Base-by-base conservation (phyloP, 352 stramenopile genomes). In the Pilasporangium apinafurcum region DNA sequence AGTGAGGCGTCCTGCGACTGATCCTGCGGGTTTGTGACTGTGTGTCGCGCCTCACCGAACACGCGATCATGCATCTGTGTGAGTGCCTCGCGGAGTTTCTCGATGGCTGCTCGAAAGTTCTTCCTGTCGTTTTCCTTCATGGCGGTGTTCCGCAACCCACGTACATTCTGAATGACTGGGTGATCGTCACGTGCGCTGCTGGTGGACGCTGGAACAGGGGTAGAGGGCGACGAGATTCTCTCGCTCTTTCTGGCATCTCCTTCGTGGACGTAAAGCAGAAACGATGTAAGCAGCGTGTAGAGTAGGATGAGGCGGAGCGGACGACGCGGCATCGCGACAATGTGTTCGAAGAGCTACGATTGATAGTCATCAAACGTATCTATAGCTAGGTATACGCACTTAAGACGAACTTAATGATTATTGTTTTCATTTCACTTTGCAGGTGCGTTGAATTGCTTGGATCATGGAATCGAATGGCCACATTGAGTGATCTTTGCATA, bases 41-140 rank as follows among this genome's bases (percentile, higher is more conserved):
- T 39, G 5, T 68, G 60, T 8, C 77, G 72, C 0, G 42, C 55
- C 13, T 67, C 62, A 7, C 78, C 73, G 29, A 91, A 91, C 14
- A 91, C 78, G 9, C 78, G 68, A 32, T 79, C 51, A 43, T 89
- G 74, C 44, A 93, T 73, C 25, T 68, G 39, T 5, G 60, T 80
- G 20, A 93, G 74, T 10, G 81, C 78, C 16, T 67, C 59, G 9
- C 80, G 76, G 16, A 91, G 58, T 40, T 81, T 83, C 13, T 68
- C 57, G 25, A 88, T 83, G 25, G 74, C 44, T 13, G 46, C 41
- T 17, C 59, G 30, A 42, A 79, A 88, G 33, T 70, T 47, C 17
- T 62, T 66, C 28, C 56, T 59, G 60, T 93, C 81, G 51, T 88
- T 93, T 24, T 66, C 59, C 36, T 74, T 75, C 72, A 93, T 86